These are phyloP conservation scores for Exophiala viscosa DNA, from an alignment of 2,329 filamentous ascomycete species.

Conservation along the genomic window DNA sequence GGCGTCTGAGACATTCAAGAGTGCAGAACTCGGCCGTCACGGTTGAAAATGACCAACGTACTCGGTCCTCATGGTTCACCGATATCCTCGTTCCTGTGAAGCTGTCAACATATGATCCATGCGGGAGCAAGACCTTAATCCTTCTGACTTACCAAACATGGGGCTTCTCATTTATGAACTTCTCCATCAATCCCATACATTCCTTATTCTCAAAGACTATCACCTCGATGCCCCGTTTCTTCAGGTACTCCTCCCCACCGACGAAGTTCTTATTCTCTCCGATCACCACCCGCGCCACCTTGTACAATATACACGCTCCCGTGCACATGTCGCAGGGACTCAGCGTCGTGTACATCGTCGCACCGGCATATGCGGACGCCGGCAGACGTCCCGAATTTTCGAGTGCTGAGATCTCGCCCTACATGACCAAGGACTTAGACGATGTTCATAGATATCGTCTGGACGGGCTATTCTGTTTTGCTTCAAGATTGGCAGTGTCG, in stretches of 20 bases:
- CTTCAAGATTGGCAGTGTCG: background rate
- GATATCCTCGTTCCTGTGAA: slow-evolving; percentile 57
- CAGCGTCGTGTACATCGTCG: slow-evolving; percentile 80
- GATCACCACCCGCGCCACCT: slow-evolving; percentile 68
- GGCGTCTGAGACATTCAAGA: too few relatives aligned
- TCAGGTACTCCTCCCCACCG: slow-evolving; percentile 68
- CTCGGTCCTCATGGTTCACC: slow-evolving; percentile 31
- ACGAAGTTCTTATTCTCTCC: slow-evolving; percentile 74
- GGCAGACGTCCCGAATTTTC: slow-evolving; percentile 70
- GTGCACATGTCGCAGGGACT: slow-evolving; percentile 81
- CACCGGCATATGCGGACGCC: slow-evolving; percentile 63
- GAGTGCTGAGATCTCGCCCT: slow-evolving; percentile 74
- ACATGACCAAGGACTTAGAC: slow-evolving; percentile 3
- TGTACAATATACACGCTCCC: slow-evolving; percentile 72
- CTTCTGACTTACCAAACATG: slow-evolving; percentile 59
- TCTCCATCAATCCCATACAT: slow-evolving; percentile 66
- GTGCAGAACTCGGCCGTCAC: background rate
- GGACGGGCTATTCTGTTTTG: background rate
- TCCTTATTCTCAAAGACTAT: slow-evolving; percentile 64
- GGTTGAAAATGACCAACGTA: background rate
- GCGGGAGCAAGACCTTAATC: background rate
- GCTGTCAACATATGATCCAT: slow-evolving; percentile 9
- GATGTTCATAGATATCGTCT: background rate
- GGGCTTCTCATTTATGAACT: slow-evolving; percentile 69
- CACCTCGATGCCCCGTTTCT: slow-evolving; percentile 66